Conservation (phyloP, 2,329 filamentous ascomycete genomes). For the Paracorniculantispora psalliotae region DNA sequence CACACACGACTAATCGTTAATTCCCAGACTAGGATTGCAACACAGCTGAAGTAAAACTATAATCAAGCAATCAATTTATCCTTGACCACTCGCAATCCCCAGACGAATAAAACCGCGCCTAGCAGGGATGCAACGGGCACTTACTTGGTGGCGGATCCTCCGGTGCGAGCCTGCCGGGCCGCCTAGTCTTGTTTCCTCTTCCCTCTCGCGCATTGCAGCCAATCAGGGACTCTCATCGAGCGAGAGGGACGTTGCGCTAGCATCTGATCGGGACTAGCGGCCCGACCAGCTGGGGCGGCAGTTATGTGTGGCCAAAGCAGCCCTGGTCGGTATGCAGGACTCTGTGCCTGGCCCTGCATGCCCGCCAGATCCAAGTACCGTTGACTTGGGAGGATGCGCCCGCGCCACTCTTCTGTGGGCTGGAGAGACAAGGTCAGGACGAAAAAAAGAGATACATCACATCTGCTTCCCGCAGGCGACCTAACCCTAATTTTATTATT, state of each 20-base stretch:
- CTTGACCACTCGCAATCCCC: background rate
- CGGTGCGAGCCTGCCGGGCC: background rate
- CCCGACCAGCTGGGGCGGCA: background rate
- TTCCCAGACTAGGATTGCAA: no score
- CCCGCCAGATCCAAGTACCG: background rate
- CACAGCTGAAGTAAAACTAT: no score
- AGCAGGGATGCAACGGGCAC: constrained; percentile 2
- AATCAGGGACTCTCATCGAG: background rate
- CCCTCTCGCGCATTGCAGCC: background rate
- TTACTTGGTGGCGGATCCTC: background rate
- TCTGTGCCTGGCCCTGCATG: background rate
- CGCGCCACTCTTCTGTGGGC: no score
- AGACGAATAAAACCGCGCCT: background rate
- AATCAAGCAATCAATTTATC: background rate
- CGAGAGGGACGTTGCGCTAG: background rate
- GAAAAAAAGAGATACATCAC: constrained; percentile 3
- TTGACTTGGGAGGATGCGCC: no score
- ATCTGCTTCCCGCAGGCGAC: background rate
- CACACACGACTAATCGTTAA: no score
- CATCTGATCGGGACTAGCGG: background rate
- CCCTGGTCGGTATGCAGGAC: background rate
- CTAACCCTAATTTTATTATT: background rate
- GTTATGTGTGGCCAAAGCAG: background rate
- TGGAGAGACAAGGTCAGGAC: background rate
- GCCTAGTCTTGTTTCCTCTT: constrained; percentile 10